phyloP scores from a whole-genome alignment of 2,329 filamentous ascomycete species.

The Fusarium coffeatum region DNA sequence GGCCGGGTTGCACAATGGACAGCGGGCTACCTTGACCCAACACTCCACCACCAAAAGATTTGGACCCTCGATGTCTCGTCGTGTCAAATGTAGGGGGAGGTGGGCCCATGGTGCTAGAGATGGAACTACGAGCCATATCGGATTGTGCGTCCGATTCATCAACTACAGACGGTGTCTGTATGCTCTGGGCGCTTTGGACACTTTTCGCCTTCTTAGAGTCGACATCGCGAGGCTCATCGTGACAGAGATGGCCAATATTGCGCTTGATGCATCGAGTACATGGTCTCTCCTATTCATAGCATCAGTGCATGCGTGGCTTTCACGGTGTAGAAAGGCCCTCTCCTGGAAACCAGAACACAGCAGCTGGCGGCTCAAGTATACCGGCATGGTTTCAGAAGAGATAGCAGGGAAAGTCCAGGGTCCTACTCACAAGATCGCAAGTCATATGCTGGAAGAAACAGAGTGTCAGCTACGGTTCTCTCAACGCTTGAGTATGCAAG shows the following conservation, averaged over 20 bases:
- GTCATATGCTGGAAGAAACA: constrained; percentile 79
- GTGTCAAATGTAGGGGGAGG: constrained; percentile 59
- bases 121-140: constrained; percentile 65
- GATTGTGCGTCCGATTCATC: constrained; percentile 69
- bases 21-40: constrained; percentile 66
- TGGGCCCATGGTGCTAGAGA: constrained; percentile 67
- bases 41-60: constrained; percentile 57
- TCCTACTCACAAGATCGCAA: constrained; percentile 82
- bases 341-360: constrained; percentile 14
- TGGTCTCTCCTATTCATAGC: constrained; percentile 78
- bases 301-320: constrained; percentile 43
- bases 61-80: constrained; percentile 53
- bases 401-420: constrained; percentile 36
- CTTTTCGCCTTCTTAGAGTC: constrained; percentile 83
- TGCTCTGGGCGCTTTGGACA: constrained; percentile 57
- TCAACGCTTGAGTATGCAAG: constrained; percentile 29
- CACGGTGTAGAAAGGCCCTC: constrained; percentile 21
- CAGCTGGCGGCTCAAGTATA: constrained; percentile 21
- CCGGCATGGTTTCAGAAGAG: constrained; percentile 32
- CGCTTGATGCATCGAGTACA: constrained; percentile 98
- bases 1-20: constrained; percentile 77
- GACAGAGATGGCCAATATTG: constrained; percentile 97
- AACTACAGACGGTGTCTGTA: constrained; percentile 59
- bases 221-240: constrained; percentile 93
- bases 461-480: constrained; percentile 44